Base-by-base conservation (phyloP, 306 rosid genomes). In the Cicer arietinum region DNA sequence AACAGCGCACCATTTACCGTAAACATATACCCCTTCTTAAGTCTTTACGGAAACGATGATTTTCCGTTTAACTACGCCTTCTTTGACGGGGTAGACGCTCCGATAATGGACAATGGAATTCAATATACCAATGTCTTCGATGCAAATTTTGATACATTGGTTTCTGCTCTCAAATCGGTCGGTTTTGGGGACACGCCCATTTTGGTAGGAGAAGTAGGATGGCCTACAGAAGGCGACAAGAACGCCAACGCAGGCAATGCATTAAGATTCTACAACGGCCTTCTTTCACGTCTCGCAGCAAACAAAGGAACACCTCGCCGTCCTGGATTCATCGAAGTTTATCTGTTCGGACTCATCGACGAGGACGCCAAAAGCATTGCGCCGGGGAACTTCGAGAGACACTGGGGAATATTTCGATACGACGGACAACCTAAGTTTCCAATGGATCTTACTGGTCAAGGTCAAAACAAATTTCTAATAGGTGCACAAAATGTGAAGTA, bases 201-300 rank as follows among this genome's bases (percentile, higher is more conserved):
- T 67, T 41, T 94, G 76, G 99, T 94, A 1, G 99, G 99, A 53
- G 99, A 94, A 83, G 99, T 94, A 69, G 99, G 99, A 47, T 94
- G 99, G 99, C 99, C 99, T 1, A 94, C 99, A 1, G 96, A 92
- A 6, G 99, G 99, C 0, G 97, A 94, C 86, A 94, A 92, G 90
- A 92, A 90, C 60, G 99, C 91, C 68, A 92, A 92, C 61, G 44
- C 14, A 0, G 91, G 93, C 1, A 80, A 88, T 70, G 99, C 99
- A 7, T 74, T 82, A 16, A 87, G 99, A 57, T 94, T 94, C 82
- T 94, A 92, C 25, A 94, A 85, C 2, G 98, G 95, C 1, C 93
- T 94, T 79, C 72, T 94, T 3, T 78, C 93, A 4, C 89, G 87
- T 80, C 92, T 94, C 11, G 99, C 92, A 2, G 79, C 77, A 10